Percentiles rank a stretch among this genome's conserved stretches.
Evolutionary conservation across 768 basidiomycete species (phyloP).

Genomic region (Naganishia randhawae): DNA sequence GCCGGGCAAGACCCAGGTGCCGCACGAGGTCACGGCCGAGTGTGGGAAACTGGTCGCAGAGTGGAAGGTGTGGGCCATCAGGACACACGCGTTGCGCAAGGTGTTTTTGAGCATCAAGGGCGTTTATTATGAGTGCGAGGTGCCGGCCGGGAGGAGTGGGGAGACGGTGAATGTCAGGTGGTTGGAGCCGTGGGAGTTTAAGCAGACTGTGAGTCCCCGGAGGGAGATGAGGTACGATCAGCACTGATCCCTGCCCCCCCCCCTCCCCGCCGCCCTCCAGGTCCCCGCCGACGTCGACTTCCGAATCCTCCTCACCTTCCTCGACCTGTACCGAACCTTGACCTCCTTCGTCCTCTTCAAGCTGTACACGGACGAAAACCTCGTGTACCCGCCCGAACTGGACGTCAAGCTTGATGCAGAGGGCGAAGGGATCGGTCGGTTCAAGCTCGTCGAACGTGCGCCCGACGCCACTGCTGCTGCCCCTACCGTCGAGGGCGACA

Average conservation of each 20-base stretch:
- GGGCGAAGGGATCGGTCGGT: conserved; percentile 82
- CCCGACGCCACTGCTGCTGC: conserved; percentile 39
- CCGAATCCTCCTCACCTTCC: conserved; percentile 94
- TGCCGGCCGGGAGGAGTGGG: conserved; percentile 61
- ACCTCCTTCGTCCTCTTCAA: conserved; percentile 96
- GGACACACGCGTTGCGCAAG: conserved; percentile 75
- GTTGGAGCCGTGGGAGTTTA: conserved; percentile 97
- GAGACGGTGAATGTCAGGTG: conserved; percentile 75
- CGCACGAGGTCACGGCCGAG: conserved; percentile 79
- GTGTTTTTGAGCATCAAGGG: conserved; percentile 96
- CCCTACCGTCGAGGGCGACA: conserved; percentile 49
- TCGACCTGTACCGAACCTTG: conserved; percentile 95
- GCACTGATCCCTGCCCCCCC: conserved; percentile 18
- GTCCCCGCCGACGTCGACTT: conserved; percentile 93
- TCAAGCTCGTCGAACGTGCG: conserved; percentile 62
- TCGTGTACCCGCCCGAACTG: conserved; percentile 91
- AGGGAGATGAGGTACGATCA: conserved; percentile 36
- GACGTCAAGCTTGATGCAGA: conserved; percentile 79
- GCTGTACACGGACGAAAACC: conserved; percentile 87
- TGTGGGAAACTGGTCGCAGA: conserved; percentile 85
- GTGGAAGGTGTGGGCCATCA: conserved; percentile 84
- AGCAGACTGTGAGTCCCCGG: conserved; percentile 59
- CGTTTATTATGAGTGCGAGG: conserved; percentile 93
- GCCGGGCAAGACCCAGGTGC: conserved; percentile 55
- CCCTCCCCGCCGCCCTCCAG: conserved; percentile 85